Evolutionary conservation across 345 rosid species (phyloP).

Genomic region (Gossypium raimondii): DNA sequence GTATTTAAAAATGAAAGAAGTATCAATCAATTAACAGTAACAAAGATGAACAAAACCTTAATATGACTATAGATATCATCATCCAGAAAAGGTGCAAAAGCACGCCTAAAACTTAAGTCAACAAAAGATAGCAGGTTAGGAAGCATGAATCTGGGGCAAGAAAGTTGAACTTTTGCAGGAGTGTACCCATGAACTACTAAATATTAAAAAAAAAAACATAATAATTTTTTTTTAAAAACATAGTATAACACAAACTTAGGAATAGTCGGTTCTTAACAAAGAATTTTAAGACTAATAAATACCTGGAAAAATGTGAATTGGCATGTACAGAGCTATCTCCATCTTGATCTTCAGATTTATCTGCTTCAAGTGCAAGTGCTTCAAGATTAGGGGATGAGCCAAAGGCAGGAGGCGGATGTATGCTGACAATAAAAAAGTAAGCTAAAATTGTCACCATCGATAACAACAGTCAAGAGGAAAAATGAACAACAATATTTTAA

Average conservation of each 20-base stretch:
- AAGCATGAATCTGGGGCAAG: background rate
- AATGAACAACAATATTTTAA: background rate
- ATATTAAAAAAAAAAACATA: background rate
- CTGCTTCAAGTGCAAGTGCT: conserved; percentile 76
- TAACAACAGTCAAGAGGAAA: conserved; percentile 1
- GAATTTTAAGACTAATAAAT: conserved; percentile 17
- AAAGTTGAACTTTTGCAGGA: background rate
- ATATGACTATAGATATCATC: background rate
- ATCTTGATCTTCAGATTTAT: conserved; percentile 39
- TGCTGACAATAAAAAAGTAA: conserved; percentile 48
- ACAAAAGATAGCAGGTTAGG: background rate
- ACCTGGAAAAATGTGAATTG: conserved; percentile 69
- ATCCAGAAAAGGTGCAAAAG: background rate
- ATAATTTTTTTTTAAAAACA: background rate
- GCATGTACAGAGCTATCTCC: conserved; percentile 78
- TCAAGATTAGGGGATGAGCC: conserved; percentile 96
- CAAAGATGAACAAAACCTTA: background rate
- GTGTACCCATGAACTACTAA: background rate
- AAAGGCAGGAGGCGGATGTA: conserved; percentile 97
- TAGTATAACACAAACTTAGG: background rate
- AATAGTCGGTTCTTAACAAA: background rate
- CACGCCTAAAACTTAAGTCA: background rate
- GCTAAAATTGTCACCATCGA: conserved; percentile 16
- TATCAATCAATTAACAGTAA: background rate
- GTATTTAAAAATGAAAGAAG: background rate